Percentiles rank a stretch among this genome's conserved stretches.
Conservation (phyloP, 2,329 filamentous ascomycete genomes). For the Sporothrix brasiliensis region DNA sequence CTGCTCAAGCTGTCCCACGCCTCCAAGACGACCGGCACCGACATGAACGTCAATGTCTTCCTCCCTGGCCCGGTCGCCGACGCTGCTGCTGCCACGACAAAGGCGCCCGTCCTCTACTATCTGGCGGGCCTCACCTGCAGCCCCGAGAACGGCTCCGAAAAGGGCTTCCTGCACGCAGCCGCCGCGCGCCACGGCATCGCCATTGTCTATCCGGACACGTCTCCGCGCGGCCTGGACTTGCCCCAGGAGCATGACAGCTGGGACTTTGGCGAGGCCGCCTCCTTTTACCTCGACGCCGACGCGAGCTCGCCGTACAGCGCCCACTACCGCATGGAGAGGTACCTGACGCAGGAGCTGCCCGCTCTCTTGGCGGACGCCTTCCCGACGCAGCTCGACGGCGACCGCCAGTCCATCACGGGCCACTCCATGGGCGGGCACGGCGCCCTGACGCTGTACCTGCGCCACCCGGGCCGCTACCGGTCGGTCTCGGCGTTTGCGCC, state of each 20-base stretch:
- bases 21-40: constrained; percentile 75
- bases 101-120: constrained; percentile 86
- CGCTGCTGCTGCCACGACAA: constrained; percentile 53
- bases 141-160: constrained; percentile 79
- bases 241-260: constrained; percentile 83
- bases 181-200: constrained; percentile 82
- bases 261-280: constrained; percentile 90
- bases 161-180: constrained; percentile 87
- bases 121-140: constrained; percentile 94
- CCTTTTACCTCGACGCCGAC: constrained; percentile 94
- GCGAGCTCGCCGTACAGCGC: constrained; percentile 70
- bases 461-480: constrained; percentile 87
- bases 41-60: constrained; percentile 93
- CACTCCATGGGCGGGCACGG: constrained; percentile 98
- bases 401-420: constrained; percentile 79
- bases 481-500: constrained; percentile 89
- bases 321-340: constrained; percentile 93
- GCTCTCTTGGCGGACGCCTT: constrained; percentile 72
- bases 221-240: constrained; percentile 79
- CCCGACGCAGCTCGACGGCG: constrained; percentile 66
- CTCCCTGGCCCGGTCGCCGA: constrained; percentile 69
- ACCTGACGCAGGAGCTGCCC: constrained; percentile 88
- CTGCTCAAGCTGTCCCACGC: constrained; percentile 91
- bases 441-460: constrained; percentile 87
- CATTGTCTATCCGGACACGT: constrained; percentile 94